Evolutionary conservation across 345 rosid genomes (phyloP).

Genomic region (Rhizophora apiculata): DNA sequence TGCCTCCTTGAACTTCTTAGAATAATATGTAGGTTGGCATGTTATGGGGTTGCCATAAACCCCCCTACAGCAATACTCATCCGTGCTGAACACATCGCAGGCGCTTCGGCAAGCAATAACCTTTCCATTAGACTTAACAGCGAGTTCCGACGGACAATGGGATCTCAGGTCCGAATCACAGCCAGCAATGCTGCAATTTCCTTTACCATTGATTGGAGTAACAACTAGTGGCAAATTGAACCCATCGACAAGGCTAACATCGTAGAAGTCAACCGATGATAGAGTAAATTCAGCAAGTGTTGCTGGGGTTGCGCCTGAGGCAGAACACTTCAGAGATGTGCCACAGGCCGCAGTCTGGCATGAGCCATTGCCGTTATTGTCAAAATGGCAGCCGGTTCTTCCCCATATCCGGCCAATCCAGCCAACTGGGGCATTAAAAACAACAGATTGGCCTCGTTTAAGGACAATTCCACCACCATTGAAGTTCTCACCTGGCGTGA

Average conservation of each 20-base stretch:
- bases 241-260: slow-evolving; percentile 94
- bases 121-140: slow-evolving; percentile 56
- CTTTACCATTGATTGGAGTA: slow-evolving; percentile 59
- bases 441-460: slow-evolving; percentile 61
- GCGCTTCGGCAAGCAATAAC: slow-evolving; percentile 73
- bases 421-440: slow-evolving; percentile 63
- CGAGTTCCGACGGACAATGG: slow-evolving; percentile 59
- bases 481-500: slow-evolving; percentile 59
- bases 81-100: slow-evolving; percentile 82
- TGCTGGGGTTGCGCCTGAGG: slow-evolving; percentile 16
- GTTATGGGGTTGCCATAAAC: slow-evolving; percentile 43
- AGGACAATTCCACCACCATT: slow-evolving; percentile 65
- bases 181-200: slow-evolving; percentile 62
- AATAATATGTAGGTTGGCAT: slow-evolving; percentile 72
- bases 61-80: slow-evolving; percentile 84
- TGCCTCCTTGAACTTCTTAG: slow-evolving; percentile 69
- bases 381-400: slow-evolving; percentile 71
- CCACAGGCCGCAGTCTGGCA: slow-evolving; percentile 49
- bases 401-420: slow-evolving; percentile 95
- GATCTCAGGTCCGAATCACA: slow-evolving; percentile 57
- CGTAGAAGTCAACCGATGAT: slow-evolving; percentile 50
- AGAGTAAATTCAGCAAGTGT: slow-evolving; percentile 85
- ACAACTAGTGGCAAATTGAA: slow-evolving; percentile 67
- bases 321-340: slow-evolving; percentile 8
- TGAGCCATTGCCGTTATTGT: slow-evolving; percentile 54